phyloP scores from a whole-genome alignment of 2,329 filamentous ascomycete species.

The Fusarium piperis region DNA sequence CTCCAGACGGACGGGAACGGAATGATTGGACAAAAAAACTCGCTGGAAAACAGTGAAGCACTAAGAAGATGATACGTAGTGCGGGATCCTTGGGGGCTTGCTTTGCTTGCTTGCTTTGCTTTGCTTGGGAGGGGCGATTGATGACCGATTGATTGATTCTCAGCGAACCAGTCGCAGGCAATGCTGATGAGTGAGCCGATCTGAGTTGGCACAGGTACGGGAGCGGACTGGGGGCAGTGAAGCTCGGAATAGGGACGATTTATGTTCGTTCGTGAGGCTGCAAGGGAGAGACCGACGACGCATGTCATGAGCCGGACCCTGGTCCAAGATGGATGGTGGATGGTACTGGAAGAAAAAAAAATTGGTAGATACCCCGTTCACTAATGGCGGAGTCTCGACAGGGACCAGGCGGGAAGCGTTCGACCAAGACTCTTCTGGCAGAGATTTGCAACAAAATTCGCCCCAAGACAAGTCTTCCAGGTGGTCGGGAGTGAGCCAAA shows the following conservation, averaged over 20 bases:
- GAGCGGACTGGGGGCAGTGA: slow-evolving; percentile 20
- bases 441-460: slow-evolving; percentile 44
- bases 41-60: slow-evolving; percentile 39
- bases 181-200: slow-evolving; percentile 36
- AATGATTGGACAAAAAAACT: slow-evolving; percentile 35
- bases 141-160: slow-evolving; percentile 19
- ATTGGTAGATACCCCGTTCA: slow-evolving; percentile 39
- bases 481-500: slow-evolving; percentile 36
- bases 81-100: slow-evolving; percentile 25
- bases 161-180: slow-evolving; percentile 40
- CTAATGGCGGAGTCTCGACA: slow-evolving; percentile 41
- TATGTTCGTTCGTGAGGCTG: slow-evolving; percentile 46
- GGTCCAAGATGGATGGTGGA: slow-evolving; percentile 26
- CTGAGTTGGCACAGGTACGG: slow-evolving; percentile 36
- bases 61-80: slow-evolving; percentile 42
- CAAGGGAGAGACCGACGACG: slow-evolving; percentile 40
- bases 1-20: slow-evolving; percentile 29
- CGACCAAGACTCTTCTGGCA: slow-evolving; percentile 40
- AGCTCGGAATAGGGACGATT: slow-evolving; percentile 41
- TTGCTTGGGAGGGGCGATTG: not conserved
- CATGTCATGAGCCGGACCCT: slow-evolving; percentile 43
- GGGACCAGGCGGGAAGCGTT: slow-evolving; percentile 43
- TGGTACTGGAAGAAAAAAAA: slow-evolving; percentile 19
- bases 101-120: not conserved
- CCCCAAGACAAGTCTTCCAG: slow-evolving; percentile 31